A percentile compares a stretch with the other conserved stretches of the same genome.
phyloP scores from a whole-genome alignment of 805 yeast species.

The Ogataea paradorogensis region DNA sequence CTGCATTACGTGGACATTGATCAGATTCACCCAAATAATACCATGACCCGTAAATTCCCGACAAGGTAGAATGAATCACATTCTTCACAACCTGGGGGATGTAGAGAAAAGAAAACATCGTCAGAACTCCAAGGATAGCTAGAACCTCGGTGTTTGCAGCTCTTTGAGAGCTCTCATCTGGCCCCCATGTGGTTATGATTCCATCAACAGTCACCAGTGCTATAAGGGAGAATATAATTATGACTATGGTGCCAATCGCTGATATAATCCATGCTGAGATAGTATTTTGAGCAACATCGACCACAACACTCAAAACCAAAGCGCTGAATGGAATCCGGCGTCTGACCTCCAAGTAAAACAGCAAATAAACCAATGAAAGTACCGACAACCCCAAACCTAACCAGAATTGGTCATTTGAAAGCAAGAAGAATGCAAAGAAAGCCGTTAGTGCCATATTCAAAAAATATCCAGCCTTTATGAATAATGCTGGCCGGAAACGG shows the following conservation, averaged over 20 bases:
- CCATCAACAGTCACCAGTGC: slow-evolving; percentile 1
- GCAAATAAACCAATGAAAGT: slow-evolving; percentile 11
- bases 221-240: background rate
- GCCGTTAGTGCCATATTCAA: slow-evolving; percentile 46
- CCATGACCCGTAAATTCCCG: slow-evolving; percentile 91
- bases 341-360: slow-evolving; percentile 13
- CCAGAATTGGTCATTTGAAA: slow-evolving; percentile 62
- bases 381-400: slow-evolving; percentile 62
- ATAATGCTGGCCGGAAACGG: slow-evolving; percentile 2
- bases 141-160: slow-evolving; percentile 17
- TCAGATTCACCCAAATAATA: slow-evolving; percentile 58
- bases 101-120: slow-evolving; percentile 77
- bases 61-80: slow-evolving; percentile 71
- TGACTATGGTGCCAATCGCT: slow-evolving; percentile 4
- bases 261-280: slow-evolving; percentile 53
- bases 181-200: slow-evolving; percentile 16
- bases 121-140: slow-evolving; percentile 42
- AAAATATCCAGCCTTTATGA: slow-evolving; percentile 6
- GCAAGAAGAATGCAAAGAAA: slow-evolving; percentile 67
- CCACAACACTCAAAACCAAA: slow-evolving; percentile 36
- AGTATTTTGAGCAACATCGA: slow-evolving; percentile 65
- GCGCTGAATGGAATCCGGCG: slow-evolving; percentile 28
- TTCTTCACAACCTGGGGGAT: slow-evolving; percentile 79
- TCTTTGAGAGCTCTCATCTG: slow-evolving; percentile 14
- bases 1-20: slow-evolving; percentile 70